Conservation (phyloP, 352 stramenopile genomes). For the Pythium periplocum region DNA sequence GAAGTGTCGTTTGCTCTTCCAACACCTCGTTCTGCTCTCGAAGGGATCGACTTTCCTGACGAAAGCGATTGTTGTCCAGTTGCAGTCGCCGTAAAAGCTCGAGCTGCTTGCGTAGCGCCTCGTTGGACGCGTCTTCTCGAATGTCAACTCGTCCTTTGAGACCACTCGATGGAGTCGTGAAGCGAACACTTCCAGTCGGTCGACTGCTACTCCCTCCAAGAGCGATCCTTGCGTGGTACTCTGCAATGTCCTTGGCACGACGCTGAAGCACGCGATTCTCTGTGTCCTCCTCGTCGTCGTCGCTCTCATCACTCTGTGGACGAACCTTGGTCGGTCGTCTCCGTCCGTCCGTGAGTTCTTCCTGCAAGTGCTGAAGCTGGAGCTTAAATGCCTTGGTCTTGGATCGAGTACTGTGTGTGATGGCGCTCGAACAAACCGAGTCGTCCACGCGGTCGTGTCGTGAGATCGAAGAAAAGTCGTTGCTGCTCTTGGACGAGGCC, state of each 20-base stretch:
- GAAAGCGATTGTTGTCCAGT: conserved; percentile 69
- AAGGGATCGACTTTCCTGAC: conserved; percentile 37
- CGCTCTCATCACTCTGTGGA: no score
- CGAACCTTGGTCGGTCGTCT: no score
- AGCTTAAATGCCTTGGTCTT: conserved; percentile 9
- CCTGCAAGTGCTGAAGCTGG: conserved; percentile 7
- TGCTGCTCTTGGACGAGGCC: conserved; percentile 17
- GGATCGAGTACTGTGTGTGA: background rate
- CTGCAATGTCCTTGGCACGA: conserved; percentile 16
- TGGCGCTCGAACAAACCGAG: no score
- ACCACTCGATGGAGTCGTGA: no score
- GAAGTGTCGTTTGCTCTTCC: conserved; percentile 30
- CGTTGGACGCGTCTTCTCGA: conserved; percentile 49
- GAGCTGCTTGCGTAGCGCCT: conserved; percentile 58
- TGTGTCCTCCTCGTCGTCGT: background rate
- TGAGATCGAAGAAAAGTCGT: background rate
- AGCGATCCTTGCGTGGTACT: conserved; percentile 15
- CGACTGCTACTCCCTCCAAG: background rate
- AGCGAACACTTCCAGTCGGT: no score
- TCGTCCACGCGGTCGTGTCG: no score
- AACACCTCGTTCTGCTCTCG: conserved; percentile 42
- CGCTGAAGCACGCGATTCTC: conserved; percentile 9
- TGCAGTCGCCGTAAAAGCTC: conserved; percentile 65
- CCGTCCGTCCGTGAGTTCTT: background rate
- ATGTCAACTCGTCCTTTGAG: no score